A percentile compares a stretch with the other conserved stretches of the same genome.
Evolutionary conservation across 208 protist genomes (phyloP).

Genomic region (Crithidia expoeki): DNA sequence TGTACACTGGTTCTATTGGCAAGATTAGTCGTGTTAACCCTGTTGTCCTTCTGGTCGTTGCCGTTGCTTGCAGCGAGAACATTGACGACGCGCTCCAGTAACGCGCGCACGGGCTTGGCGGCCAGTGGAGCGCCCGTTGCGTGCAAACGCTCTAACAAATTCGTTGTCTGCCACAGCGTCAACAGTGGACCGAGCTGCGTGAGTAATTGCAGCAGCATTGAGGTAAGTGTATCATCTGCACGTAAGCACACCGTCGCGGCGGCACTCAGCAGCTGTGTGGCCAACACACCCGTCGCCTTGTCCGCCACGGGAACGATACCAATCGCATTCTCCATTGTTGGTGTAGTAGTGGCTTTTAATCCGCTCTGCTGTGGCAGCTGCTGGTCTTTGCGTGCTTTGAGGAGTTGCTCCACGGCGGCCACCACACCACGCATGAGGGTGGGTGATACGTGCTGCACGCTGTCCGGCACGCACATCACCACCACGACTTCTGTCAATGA

Average conservation of each 20-base stretch:
- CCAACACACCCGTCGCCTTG: constrained; percentile 30
- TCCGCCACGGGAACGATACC: background rate
- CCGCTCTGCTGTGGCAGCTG: background rate
- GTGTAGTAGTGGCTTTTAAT: background rate
- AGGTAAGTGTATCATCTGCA: constrained; percentile 45
- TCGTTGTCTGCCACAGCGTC: constrained; percentile 32
- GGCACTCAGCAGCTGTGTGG: constrained; percentile 48
- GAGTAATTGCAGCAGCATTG: constrained; percentile 46
- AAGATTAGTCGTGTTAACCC: background rate
- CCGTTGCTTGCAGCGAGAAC: background rate
- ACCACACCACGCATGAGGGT: constrained; percentile 46
- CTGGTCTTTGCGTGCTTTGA: constrained; percentile 1
- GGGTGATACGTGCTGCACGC: constrained; percentile 68
- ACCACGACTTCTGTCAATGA: constrained; percentile 70
- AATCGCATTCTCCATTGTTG: background rate
- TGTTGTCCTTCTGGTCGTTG: background rate
- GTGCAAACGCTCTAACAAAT: constrained; percentile 38
- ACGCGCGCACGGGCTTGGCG: constrained; percentile 17
- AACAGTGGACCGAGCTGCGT: constrained; percentile 35
- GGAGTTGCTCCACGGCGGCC: constrained; percentile 17
- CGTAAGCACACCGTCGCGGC: constrained; percentile 53
- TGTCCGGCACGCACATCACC: constrained; percentile 69
- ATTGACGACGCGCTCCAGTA: constrained; percentile 39
- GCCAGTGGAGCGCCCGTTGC: constrained; percentile 28
- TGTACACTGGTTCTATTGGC: background rate